Percentiles rank a stretch among this genome's conserved stretches.
These are phyloP conservation scores for Protomyces arabidopsidicola DNA, from an alignment of 1,139 yeast genomes.

Conservation along the genomic window DNA sequence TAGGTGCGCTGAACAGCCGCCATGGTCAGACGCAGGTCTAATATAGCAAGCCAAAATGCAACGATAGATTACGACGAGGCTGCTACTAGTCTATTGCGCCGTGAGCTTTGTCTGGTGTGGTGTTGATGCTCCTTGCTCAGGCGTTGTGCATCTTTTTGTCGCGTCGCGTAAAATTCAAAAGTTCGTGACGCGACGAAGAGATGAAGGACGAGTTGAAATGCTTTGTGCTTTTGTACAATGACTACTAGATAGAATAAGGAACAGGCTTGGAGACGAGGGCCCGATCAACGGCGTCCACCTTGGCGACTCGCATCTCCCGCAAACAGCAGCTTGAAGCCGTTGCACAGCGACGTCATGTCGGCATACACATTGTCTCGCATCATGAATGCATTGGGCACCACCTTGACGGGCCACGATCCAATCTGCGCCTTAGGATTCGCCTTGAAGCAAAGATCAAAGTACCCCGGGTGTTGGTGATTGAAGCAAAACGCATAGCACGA, in stretches of 20 bases:
- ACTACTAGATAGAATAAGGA: no score
- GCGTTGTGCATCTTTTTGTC: neutral
- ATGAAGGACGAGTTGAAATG: neutral
- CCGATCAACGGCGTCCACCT: neutral
- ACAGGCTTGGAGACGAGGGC: no score
- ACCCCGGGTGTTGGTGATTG: constrained; percentile 89
- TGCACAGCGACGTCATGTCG: constrained; percentile 78
- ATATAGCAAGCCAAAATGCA: no score
- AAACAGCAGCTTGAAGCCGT: constrained; percentile 73
- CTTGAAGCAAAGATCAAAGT: constrained; percentile 81
- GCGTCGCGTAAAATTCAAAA: neutral
- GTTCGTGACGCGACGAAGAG: neutral
- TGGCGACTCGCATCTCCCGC: constrained; percentile 18
- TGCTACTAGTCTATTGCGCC: no score
- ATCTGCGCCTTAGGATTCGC: constrained; percentile 66
- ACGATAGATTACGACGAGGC: no score
- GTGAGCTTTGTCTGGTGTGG: no score
- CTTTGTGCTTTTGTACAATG: no score
- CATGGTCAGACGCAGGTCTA: neutral
- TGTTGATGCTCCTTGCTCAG: no score
- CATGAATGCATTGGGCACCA: constrained; percentile 72
- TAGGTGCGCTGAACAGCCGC: neutral
- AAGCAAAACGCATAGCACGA: constrained; percentile 88
- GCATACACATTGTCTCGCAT: constrained; percentile 71
- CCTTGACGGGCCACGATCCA: constrained; percentile 84